A percentile compares a stretch with the other conserved stretches of the same genome.
Evolutionary conservation across 441 rosid species (phyloP).

Genomic region (Croton setiger): DNA sequence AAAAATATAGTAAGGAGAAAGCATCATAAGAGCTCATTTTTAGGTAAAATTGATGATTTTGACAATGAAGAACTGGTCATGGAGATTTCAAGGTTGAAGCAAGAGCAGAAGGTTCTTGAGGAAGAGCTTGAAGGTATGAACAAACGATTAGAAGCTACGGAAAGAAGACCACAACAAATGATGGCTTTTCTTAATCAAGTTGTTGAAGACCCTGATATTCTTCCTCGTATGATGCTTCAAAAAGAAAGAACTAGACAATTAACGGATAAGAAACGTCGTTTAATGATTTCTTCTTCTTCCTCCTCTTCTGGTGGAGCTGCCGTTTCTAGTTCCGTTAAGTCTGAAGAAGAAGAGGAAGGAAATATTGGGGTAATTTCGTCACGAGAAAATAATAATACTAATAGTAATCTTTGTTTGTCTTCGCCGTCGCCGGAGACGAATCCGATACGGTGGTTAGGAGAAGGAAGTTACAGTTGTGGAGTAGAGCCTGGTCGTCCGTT

Average conservation of each 20-base stretch:
- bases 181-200: conserved; percentile 71
- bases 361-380: conserved; percentile 30
- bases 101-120: conserved; percentile 63
- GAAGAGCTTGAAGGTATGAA: conserved; percentile 62
- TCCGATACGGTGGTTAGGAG: conserved; percentile 32
- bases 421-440: conserved; percentile 38
- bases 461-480: conserved; percentile 13
- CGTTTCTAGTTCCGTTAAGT: conserved; percentile 38
- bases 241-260: conserved; percentile 36
- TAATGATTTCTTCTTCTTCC: conserved; percentile 33
- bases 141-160: conserved; percentile 67
- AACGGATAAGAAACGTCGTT: conserved; percentile 50
- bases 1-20: conserved; percentile 61
- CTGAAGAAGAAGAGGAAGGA: conserved; percentile 47
- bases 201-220: conserved; percentile 71
- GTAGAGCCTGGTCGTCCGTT: conserved; percentile 7
- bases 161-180: conserved; percentile 80
- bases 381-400: conserved; percentile 35
- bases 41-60: conserved; percentile 36
- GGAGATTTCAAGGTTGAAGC: conserved; percentile 73
- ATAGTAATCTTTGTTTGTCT: conserved; percentile 18
- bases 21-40: conserved; percentile 32
- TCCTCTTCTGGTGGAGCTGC: conserved; percentile 39
- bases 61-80: conserved; percentile 59
- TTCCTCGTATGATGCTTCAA: conserved; percentile 62